Evolutionary conservation across 2,329 filamentous ascomycete genomes (phyloP), one percentile per base, ranked within the genome.

Genomic region (Calonectria multiphialidica): DNA sequence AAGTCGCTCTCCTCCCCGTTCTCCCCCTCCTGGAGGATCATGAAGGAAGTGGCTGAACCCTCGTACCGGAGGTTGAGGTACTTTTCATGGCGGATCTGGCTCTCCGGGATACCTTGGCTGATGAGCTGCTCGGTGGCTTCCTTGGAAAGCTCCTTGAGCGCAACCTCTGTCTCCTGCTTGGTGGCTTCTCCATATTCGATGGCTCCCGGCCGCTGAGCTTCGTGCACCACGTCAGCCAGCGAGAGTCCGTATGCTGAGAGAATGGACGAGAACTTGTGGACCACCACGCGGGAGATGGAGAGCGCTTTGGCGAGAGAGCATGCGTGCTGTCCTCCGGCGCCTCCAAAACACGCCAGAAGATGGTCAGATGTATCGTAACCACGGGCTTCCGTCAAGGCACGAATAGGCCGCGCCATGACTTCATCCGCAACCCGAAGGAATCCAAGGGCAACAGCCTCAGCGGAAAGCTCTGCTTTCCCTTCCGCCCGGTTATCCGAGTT

Each of bases 1-100:
- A 93, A 94, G 0, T 90, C 90, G 87, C 89, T 66, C 10, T 71
- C 44, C 0, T 71, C 69, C 1, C 76, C 79, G 62, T 49, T 50
- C 0, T 70, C 71, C 1, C 76, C 79, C 71, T 72, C 63, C 16
- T 78, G 75, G 65, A 81, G 68, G 12, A 82, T 81, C 82, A 83
- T 83, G 40, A 87, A 77, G 2, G 82, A 82, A 16, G 85, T 87
- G 62, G 84, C 85, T 2, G 84, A 84, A 13, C 86, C 86, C 1
- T 81, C 80, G 45, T 87, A 87, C 67, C 85, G 79, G 78, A 87
- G 82, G 71, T 86, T 86, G 18, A 87, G 77, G 71, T 84, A 87
- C 6, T 78, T 76, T 45, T 86, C 81, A 49, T 86, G 78, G 25
- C 86, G 84, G 65, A 89, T 85, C 47, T 81, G 81, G 5, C 83